A percentile compares a stretch with the other conserved stretches of the same genome.
These are phyloP conservation scores for Fusarium caatingaense DNA, from an alignment of 2,329 filamentous ascomycete genomes.

Conservation along the genomic window DNA sequence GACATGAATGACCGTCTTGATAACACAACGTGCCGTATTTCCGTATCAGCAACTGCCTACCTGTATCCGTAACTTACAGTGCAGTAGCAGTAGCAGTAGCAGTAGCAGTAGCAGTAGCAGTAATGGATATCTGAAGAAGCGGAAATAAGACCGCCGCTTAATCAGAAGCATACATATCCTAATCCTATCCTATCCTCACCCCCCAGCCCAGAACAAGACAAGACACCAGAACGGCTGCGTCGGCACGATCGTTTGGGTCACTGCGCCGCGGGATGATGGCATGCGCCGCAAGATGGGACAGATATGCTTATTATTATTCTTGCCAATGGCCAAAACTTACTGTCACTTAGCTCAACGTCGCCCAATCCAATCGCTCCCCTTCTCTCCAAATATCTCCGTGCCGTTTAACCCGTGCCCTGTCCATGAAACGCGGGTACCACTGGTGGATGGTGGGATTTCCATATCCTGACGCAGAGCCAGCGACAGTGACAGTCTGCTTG, in stretches of 20 bases:
- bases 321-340: slow-evolving; percentile 14
- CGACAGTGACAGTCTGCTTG: background rate
- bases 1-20: background rate
- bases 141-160: slow-evolving; percentile 31
- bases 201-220: slow-evolving; percentile 17
- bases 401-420: slow-evolving; percentile 31
- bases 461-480: background rate
- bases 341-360: slow-evolving; percentile 14
- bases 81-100: background rate
- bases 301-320: slow-evolving; percentile 46
- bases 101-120: no score
- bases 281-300: slow-evolving; percentile 44
- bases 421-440: slow-evolving; percentile 32
- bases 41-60: background rate
- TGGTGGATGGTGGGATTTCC: slow-evolving; percentile 8
- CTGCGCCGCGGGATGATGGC: slow-evolving; percentile 44
- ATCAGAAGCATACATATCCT: background rate
- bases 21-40: slow-evolving; percentile 2
- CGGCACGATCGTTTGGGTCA: slow-evolving; percentile 45
- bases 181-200: slow-evolving; percentile 5
- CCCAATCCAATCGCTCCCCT: background rate
- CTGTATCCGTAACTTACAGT: background rate
- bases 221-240: slow-evolving; percentile 40
- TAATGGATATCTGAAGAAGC: background rate
- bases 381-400: slow-evolving; percentile 11